Conservation (phyloP, 2,329 filamentous ascomycete genomes). For the Coniella lustricola region DNA sequence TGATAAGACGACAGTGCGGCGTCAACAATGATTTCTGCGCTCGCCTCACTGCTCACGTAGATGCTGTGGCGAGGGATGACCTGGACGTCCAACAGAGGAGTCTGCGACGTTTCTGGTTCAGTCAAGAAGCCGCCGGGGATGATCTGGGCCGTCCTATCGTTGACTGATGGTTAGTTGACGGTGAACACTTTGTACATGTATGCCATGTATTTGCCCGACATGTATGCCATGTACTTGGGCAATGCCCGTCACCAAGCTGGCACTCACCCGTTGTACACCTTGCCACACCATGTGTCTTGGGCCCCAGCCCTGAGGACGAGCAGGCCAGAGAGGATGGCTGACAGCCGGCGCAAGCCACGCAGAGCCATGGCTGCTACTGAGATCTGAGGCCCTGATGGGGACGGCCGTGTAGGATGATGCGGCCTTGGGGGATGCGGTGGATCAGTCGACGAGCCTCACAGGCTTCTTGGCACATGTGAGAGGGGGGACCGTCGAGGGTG, state of each 20-base stretch:
- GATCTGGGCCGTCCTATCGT: constrained; percentile 9
- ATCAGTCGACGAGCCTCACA: no score
- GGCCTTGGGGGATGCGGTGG: no score
- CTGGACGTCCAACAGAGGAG: constrained; percentile 34
- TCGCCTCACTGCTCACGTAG: constrained; percentile 34
- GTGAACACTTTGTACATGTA: no score
- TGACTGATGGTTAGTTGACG: no score
- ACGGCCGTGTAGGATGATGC: no score
- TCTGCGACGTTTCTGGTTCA: constrained; percentile 1
- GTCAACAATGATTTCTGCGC: constrained; percentile 37
- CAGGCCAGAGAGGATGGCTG: not conserved
- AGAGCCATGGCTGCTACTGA: constrained; percentile 4
- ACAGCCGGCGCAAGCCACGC: constrained; percentile 1
- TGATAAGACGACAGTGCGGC: constrained; percentile 34
- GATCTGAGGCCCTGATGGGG: no score
- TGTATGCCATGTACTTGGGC: no score
- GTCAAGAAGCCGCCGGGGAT: constrained; percentile 9
- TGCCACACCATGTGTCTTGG: constrained; percentile 35
- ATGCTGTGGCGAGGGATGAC: constrained; percentile 39
- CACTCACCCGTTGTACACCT: constrained; percentile 30
- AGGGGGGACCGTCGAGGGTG: no score
- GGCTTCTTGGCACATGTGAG: no score
- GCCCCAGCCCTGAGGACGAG: not conserved
- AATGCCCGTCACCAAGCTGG: no score
- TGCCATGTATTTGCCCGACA: no score